Conservation (phyloP, 345 rosid species). For the Citrus sinensis region DVS_A1.0 CM039162.1:22036001-22036500, state of each 20-base stretch:
- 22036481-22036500: neutral
- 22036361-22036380: neutral
- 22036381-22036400: neutral
- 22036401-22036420: neutral
- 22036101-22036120: neutral
- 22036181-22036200: conserved; percentile 4
- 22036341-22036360: too few relatives aligned
- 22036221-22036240: conserved; percentile 29
- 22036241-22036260: neutral
- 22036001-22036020: neutral
- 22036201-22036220: conserved; percentile 47
- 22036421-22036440: neutral
- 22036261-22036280: neutral
- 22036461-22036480: too few relatives aligned
- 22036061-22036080: neutral
- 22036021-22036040: neutral
- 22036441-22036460: neutral
- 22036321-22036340: too few relatives aligned
- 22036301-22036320: too few relatives aligned
- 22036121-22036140: neutral
- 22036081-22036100: neutral
- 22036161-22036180: conserved; percentile 13
- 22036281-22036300: neutral
- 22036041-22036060: neutral
- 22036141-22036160: neutral